Evolutionary conservation across 306 rosid genomes (phyloP).

Genomic region (Cotoneaster glaucophyllus): DNA sequence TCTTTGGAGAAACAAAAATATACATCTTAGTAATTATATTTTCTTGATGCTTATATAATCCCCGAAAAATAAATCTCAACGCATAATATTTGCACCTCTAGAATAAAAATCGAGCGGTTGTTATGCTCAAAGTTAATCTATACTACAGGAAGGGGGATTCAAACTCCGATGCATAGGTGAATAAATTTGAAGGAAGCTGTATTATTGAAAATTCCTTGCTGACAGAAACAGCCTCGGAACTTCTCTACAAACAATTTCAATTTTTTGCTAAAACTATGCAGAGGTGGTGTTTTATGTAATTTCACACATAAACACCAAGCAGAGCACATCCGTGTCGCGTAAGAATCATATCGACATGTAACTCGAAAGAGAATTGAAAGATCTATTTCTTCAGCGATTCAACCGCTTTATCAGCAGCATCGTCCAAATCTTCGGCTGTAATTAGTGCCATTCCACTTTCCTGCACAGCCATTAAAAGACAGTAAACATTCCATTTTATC

Average conservation of each 20-base stretch:
- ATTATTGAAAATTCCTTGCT: background rate
- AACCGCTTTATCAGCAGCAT: constrained; percentile 94
- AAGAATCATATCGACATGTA: constrained; percentile 15
- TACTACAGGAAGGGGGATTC: background rate
- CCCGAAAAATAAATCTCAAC: background rate
- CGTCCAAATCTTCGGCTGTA: constrained; percentile 96
- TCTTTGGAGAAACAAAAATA: constrained; percentile 27
- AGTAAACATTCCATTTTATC: constrained; percentile 24
- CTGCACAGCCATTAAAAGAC: constrained; percentile 40
- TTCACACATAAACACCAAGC: constrained; percentile 4
- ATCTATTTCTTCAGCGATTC: constrained; percentile 49
- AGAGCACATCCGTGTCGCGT: constrained; percentile 4
- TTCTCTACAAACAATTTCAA: background rate
- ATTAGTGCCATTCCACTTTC: constrained; percentile 87
- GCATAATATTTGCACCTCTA: too few species aligned
- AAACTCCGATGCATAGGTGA: background rate
- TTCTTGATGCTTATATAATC: background rate
- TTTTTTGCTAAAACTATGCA: constrained; percentile 9
- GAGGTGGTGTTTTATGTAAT: constrained; percentile 12
- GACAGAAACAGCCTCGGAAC: background rate
- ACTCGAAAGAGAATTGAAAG: background rate
- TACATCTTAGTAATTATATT: background rate
- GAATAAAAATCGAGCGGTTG: too few species aligned
- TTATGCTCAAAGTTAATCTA: too few species aligned
- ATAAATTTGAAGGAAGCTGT: background rate